Conservation (phyloP, 176 grass and related monocot genomes). For the Elaeis guineensis region DNA sequence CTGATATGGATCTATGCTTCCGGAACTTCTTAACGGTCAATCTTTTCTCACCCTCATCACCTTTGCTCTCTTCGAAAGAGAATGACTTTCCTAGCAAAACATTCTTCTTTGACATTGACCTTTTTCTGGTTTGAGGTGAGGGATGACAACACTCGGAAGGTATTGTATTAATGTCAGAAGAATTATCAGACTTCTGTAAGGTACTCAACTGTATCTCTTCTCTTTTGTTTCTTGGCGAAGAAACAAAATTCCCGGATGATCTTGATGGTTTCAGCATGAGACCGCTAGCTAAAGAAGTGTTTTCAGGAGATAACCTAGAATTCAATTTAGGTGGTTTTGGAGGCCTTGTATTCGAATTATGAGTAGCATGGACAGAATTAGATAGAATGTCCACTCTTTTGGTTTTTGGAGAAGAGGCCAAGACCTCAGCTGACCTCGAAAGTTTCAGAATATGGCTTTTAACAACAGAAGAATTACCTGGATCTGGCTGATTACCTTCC, state of each 20-base stretch:
- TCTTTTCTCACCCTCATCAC: not conserved
- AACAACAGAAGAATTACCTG: slow-evolving; percentile 33
- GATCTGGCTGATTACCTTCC: slow-evolving; percentile 12
- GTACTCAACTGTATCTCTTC: slow-evolving; percentile 37
- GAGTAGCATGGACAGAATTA: not conserved
- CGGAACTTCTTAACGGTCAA: slow-evolving; percentile 5
- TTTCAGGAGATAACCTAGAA: not conserved
- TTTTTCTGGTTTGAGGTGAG: not conserved
- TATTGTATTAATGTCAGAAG: slow-evolving; percentile 9
- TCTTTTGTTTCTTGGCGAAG: slow-evolving; percentile 36
- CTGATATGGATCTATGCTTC: slow-evolving; percentile 8
- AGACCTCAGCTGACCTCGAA: slow-evolving; percentile 36
- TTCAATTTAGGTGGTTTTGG: slow-evolving; percentile 3
- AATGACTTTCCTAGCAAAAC: slow-evolving; percentile 1
- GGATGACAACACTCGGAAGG: not conserved
- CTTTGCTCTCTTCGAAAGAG: slow-evolving; percentile 1
- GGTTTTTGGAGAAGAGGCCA: slow-evolving; percentile 11
- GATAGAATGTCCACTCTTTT: slow-evolving; percentile 9
- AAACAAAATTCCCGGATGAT: slow-evolving; percentile 25
- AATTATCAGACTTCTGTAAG: slow-evolving; percentile 29
- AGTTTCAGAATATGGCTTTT: slow-evolving; percentile 23
- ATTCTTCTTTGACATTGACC: slow-evolving; percentile 1
- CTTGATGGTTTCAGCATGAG: slow-evolving; percentile 42
- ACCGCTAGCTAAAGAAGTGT: slow-evolving; percentile 10
- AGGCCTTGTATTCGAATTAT: slow-evolving; percentile 1